Evolutionary conservation across 768 basidiomycete species (phyloP), one percentile per base, ranked within the genome.

Genomic region (Termitomyces sp.): DNA sequence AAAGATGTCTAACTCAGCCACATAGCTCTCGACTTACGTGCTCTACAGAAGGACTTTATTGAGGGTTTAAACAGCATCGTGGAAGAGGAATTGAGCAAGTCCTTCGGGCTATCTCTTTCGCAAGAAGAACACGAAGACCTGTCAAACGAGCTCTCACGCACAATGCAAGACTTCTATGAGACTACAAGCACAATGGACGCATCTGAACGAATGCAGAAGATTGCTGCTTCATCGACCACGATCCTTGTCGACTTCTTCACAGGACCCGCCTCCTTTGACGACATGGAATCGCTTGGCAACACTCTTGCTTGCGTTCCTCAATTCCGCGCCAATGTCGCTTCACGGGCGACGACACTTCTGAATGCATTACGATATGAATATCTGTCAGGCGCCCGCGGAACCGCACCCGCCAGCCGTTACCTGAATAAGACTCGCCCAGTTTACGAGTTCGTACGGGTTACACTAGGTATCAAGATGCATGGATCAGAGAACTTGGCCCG

Each of bases 381-480:
- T 64, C 73, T 89, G 7, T 76, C 76, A 23, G 86, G 85, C 29
- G 73, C 64, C 40, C 75, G 78, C 12, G 89, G 88, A 3, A 64
- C 72, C 9, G 77, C 88, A 6, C 91, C 91, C 0, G 91, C 92
- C 2, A 82, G 84, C 57, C 62, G 63, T 10, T 83, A 76, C 68
- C 76, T 95, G 54, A 83, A 82, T 64, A 81, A 80, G 65, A 91
- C 90, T 3, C 77, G 82, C 11, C 73, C 82, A 5, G 67, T 94
- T 22, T 95, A 95, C 68, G 84, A 89, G 66, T 94, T 84, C 58
- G 81, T 95, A 5, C 77, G 92, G 32, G 56, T 80, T 20, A 79
- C 76, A 7, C 72, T 94, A 27, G 89, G 88, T n/a, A 81, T 93
- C 56, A 74, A 74, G 60, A 93, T 91, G 88, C 84, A 91, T 58